Evolutionary conservation across 495 filamentous ascomycete genomes (phyloP).

Genomic region (Neurospora sp.): DNA sequence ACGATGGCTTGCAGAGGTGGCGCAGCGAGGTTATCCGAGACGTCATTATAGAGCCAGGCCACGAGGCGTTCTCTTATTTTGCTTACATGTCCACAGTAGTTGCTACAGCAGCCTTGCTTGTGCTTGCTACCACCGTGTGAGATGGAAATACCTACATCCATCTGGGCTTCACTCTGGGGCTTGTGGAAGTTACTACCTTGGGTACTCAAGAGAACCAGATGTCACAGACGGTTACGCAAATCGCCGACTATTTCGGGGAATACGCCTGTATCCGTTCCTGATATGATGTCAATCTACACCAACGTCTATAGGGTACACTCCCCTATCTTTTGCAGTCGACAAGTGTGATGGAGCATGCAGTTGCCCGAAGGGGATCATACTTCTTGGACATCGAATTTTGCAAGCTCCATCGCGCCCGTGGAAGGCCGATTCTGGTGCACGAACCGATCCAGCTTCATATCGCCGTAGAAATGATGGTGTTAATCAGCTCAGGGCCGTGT

Average conservation of each 20-base stretch:
- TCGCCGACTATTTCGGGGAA: slow-evolving; percentile 18
- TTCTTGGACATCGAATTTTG: not conserved
- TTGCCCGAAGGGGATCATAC: not conserved
- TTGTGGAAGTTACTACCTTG: not conserved
- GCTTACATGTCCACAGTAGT: not conserved
- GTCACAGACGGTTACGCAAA: slow-evolving; percentile 19
- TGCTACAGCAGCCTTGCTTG: not conserved
- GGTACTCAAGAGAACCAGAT: not conserved
- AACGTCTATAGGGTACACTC: not conserved
- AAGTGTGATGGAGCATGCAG: not conserved
- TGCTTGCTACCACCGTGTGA: not conserved
- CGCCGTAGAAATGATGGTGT: not conserved
- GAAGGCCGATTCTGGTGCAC: not conserved
- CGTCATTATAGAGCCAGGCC: not conserved
- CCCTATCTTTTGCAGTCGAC: not conserved
- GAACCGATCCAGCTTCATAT: not conserved
- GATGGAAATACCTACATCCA: not conserved
- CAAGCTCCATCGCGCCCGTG: not conserved
- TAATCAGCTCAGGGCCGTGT: not conserved
- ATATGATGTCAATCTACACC: not conserved
- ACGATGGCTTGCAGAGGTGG: not conserved
- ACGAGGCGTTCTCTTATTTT: not conserved
- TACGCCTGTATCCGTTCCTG: not conserved
- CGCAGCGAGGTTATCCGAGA: not conserved
- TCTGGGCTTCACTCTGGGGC: not conserved